Percentiles rank a stretch among this genome's conserved stretches.
These are phyloP conservation scores for Balakata baccata DNA, from an alignment of 345 rosid genomes.

Conservation along the genomic window DNA sequence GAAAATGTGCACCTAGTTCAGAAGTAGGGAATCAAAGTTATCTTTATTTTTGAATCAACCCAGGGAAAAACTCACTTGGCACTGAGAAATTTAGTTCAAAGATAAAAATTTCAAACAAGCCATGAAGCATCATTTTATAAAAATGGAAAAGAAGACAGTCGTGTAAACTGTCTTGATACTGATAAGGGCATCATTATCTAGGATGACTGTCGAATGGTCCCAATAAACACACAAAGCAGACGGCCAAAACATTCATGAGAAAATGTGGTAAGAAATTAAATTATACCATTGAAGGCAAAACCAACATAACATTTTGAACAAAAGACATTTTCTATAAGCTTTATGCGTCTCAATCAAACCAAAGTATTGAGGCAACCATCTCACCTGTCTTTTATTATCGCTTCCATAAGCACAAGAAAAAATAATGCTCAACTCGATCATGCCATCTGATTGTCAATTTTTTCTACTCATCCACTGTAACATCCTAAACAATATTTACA, in stretches of 20 bases:
- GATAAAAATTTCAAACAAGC: not conserved
- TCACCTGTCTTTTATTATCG: not conserved
- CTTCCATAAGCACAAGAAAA: not conserved
- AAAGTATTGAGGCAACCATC: not conserved
- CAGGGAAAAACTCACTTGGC: no score
- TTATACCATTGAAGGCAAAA: not conserved
- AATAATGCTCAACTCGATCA: not conserved
- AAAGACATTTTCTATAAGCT: not conserved
- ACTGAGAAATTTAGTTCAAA: not conserved
- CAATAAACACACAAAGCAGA: not conserved
- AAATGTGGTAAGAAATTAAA: not conserved
- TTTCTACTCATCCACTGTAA: not conserved
- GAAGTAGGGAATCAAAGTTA: not conserved
- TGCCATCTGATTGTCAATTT: not conserved
- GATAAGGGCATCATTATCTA: not conserved
- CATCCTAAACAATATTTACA: not conserved
- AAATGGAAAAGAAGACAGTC: not conserved
- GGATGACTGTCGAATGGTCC: not conserved
- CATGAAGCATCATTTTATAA: not conserved
- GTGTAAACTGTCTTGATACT: not conserved
- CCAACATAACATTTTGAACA: not conserved
- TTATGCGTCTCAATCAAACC: not conserved
- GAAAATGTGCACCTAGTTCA: no score
- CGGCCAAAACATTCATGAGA: not conserved
- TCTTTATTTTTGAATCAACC: not conserved